Conservation (phyloP, 768 basidiomycete genomes). For the Boletus rubropictus region DNA sequence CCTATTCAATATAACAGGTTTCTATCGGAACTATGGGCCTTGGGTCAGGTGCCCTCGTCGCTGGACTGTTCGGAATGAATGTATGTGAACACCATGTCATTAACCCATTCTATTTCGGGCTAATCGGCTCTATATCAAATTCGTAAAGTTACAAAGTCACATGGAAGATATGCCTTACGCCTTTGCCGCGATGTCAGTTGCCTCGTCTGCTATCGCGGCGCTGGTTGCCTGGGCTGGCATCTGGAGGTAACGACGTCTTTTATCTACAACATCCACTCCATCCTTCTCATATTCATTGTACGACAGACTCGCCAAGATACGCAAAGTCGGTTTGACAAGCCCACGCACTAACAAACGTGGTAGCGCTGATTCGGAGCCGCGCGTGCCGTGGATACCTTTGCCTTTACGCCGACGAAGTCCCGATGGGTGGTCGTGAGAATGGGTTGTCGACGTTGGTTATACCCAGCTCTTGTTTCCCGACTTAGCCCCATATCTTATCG, state of each 20-base stretch:
- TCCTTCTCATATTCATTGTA: conserved; percentile 1
- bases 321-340: conserved; percentile 40
- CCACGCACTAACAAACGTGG: conserved; percentile 16
- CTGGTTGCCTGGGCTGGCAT: conserved; percentile 63
- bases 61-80: conserved; percentile 96
- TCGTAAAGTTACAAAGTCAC: conserved; percentile 61
- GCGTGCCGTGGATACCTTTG: conserved; percentile 33
- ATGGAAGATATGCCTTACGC: conserved; percentile 70
- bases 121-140: conserved; percentile 19
- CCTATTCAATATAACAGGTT: conserved; percentile 41
- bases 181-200: conserved; percentile 59
- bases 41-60: conserved; percentile 82
- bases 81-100: conserved; percentile 42
- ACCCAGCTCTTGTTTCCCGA: neutral
- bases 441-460: conserved; percentile 1
- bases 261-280: conserved; percentile 11
- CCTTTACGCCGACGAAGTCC: conserved; percentile 36
- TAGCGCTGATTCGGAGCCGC: conserved; percentile 11
- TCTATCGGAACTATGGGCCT: conserved; percentile 95
- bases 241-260: conserved; percentile 41
- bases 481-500: conserved; percentile 10
- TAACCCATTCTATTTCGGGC: conserved; percentile 20
- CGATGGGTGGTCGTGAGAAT: conserved; percentile 37
- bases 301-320: conserved; percentile 40
- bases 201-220: conserved; percentile 53